Percentiles rank a stretch among this genome's conserved stretches.
Conservation (phyloP, 1,139 yeast species). For the Pneumocystis carinii region DNA sequence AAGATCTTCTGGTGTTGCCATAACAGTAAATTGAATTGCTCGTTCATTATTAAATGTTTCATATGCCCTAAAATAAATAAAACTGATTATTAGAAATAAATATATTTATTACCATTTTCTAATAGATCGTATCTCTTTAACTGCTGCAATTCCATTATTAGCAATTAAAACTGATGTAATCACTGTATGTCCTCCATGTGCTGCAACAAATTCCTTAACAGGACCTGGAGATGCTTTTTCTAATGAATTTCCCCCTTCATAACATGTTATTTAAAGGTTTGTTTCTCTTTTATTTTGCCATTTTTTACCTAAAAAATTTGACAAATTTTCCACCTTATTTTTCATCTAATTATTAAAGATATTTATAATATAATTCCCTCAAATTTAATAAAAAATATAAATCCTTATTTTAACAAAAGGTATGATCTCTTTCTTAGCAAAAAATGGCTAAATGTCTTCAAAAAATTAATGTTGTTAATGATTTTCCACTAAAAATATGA, state of each 20-base stretch:
- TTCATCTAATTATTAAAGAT: neutral
- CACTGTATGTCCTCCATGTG: conserved; percentile 90
- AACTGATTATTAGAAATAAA: neutral
- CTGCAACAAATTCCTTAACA: conserved; percentile 73
- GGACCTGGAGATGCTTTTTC: conserved; percentile 55
- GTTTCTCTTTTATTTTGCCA: neutral
- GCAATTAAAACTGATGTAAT: conserved; percentile 78
- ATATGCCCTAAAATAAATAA: conserved; percentile 37
- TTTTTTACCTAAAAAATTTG: neutral
- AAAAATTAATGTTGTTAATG: too few relatives aligned
- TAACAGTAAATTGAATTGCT: conserved; percentile 84
- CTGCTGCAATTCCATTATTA: conserved; percentile 98
- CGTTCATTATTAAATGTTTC: conserved; percentile 93
- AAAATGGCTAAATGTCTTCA: too few relatives aligned
- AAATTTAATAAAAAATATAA: neutral
- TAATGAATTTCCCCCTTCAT: conserved; percentile 65
- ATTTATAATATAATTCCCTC: neutral
- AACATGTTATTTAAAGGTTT: conserved; percentile 32
- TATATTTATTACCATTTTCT: conserved; percentile 54
- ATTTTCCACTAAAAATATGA: too few relatives aligned
- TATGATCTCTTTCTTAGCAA: too few relatives aligned
- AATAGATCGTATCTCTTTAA: conserved; percentile 89
- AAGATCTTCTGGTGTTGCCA: conserved; percentile 98
- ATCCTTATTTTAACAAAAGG: too few relatives aligned
- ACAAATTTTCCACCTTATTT: neutral